phyloP scores from a whole-genome alignment of 345 rosid genomes.

The Gossypium bickii region DNA sequence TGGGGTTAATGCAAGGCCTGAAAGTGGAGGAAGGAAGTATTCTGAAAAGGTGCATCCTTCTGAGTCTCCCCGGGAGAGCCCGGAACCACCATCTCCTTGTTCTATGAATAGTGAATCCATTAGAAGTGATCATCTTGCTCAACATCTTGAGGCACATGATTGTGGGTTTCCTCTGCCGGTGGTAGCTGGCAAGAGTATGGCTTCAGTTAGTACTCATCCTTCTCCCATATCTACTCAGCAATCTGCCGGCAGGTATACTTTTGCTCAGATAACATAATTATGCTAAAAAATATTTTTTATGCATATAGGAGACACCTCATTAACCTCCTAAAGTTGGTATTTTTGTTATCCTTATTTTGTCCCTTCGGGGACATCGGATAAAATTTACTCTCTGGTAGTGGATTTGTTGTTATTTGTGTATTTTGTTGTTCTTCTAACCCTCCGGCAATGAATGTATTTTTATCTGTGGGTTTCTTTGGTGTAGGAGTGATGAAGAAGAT shows the following conservation, averaged over 20 bases:
- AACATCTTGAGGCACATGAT: slow-evolving; percentile 50
- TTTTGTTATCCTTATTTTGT: neutral
- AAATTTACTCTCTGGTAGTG: neutral
- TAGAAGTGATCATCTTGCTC: slow-evolving; percentile 37
- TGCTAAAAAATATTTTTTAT: neutral
- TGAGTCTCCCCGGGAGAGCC: slow-evolving; percentile 50
- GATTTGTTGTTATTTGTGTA: neutral
- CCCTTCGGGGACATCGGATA: no score
- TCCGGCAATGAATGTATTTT: neutral
- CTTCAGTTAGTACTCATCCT: slow-evolving; percentile 39
- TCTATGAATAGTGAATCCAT: slow-evolving; percentile 26
- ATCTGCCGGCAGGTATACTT: slow-evolving; percentile 61
- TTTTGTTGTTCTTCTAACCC: neutral
- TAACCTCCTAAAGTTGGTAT: neutral
- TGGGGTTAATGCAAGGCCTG: slow-evolving; percentile 33
- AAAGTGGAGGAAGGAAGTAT: slow-evolving; percentile 41
- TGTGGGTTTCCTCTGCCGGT: slow-evolving; percentile 37
- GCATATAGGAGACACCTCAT: neutral
- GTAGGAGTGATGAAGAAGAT: slow-evolving; percentile 80
- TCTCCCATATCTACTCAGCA: slow-evolving; percentile 40
- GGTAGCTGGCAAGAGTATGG: slow-evolving; percentile 32
- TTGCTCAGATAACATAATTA: neutral
- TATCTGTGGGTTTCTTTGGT: slow-evolving; percentile 20
- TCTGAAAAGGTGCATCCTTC: slow-evolving; percentile 80
- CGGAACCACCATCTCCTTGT: slow-evolving; percentile 57